Base-by-base conservation (phyloP, 192 early-diverging fungal species). In the Coemansia reversa region DNA sequence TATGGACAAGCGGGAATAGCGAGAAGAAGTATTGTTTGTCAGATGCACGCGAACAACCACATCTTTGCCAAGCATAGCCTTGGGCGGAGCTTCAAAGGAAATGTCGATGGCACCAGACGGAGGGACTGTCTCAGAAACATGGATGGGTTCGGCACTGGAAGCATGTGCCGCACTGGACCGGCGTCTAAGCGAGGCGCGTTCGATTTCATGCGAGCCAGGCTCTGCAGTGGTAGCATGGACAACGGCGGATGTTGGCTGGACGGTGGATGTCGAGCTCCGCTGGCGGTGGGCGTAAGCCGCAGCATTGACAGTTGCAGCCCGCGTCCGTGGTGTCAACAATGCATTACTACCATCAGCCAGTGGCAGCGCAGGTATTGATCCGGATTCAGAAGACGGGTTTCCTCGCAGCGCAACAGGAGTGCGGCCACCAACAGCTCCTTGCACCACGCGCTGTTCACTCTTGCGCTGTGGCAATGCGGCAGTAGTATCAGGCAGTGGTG, bases 21-120 rank as follows among this genome's bases (percentile, higher is more conserved):
- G 55, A 6, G 53, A 50, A 28, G 60, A 62, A 24, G 72, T 74
- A 30, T 65, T 67, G 77, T 80, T 80, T 7, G 68, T 52, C 33
- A 80, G 47, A 29, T 67, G 60, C 20, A 70, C 69, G 11, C 58
- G 54, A 5, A 80, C 77, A 6, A 53, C 42, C 14, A 80, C 28
- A 30, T 68, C 55, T n/a, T 71, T 52, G 5, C 77, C 77, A 11
- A 80, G 61, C 0, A 3, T 7, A 11, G 60, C 72, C 24, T 65
- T 74, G 7, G 68, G 62, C 33, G 77, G 72, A 9, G 72, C 77
- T 11, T 74, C 65, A 55, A 80, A 80, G 2, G 72, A 63, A 20
- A 80, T 28, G 23, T 52, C 51, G 23, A 75, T 69, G 6, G 70
- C 61, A 18, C 65, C 70, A 18, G 66, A 3, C 8, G 6, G 51